These are phyloP conservation scores for Macrolepiota dolichaula DNA, from an alignment of 768 basidiomycete genomes.

Conservation along the genomic window DNA sequence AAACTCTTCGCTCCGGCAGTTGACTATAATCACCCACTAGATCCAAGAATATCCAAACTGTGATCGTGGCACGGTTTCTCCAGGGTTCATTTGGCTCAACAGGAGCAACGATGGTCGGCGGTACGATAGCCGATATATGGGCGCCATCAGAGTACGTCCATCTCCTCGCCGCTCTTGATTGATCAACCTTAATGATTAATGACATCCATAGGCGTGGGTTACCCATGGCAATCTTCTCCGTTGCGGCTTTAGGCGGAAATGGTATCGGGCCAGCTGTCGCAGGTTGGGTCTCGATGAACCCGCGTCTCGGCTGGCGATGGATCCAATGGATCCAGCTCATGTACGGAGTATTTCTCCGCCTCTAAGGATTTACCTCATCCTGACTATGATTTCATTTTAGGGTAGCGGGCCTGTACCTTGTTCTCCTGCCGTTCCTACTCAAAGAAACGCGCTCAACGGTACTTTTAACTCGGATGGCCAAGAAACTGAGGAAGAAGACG, in stretches of 20 bases:
- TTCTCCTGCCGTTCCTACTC: slow-evolving; percentile 51
- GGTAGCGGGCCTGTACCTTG: slow-evolving; percentile 45
- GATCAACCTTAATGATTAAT: background rate
- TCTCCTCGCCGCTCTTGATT: background rate
- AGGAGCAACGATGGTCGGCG: slow-evolving; percentile 70
- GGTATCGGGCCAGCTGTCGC: slow-evolving; percentile 24
- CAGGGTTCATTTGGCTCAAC: slow-evolving; percentile 68
- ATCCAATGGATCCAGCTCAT: slow-evolving; percentile 29
- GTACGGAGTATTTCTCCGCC: slow-evolving; percentile 13
- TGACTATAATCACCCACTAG: slow-evolving; percentile 16
- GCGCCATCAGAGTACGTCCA: slow-evolving; percentile 47
- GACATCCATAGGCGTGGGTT: slow-evolving; percentile 54
- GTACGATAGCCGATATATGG: slow-evolving; percentile 76
- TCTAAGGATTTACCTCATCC: background rate
- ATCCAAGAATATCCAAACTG: slow-evolving; percentile 52
- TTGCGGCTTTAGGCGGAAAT: slow-evolving; percentile 34
- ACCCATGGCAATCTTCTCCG: slow-evolving; percentile 74
- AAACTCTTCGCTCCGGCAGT: background rate
- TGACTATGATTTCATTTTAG: slow-evolving; percentile 28
- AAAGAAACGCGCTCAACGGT: slow-evolving; percentile 71
- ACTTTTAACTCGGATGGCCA: slow-evolving; percentile 64
- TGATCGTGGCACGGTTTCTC: slow-evolving; percentile 62
- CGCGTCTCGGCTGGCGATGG: slow-evolving; percentile 26
- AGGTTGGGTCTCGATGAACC: slow-evolving; percentile 27
- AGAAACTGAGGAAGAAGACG: slow-evolving; percentile 58